phyloP scores from a whole-genome alignment of 2,329 filamentous ascomycete genomes.

The Trichoderma arundinaceum region DNA sequence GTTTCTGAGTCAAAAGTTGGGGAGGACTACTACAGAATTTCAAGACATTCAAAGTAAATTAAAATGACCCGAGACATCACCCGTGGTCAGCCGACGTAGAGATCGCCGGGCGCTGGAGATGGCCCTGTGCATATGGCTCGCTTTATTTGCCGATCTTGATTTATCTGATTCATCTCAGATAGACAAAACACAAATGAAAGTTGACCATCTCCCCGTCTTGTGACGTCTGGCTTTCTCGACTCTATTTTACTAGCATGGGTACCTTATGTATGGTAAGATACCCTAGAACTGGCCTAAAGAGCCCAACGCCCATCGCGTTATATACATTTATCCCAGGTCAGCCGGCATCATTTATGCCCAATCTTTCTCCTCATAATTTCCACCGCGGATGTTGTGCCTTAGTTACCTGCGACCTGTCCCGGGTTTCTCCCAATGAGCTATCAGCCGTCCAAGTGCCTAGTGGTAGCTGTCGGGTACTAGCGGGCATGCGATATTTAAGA shows the following conservation, averaged over 20 bases:
- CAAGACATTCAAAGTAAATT: neutral
- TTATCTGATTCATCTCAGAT: neutral
- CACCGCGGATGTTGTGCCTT: neutral
- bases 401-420: neutral
- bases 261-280: neutral
- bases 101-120: slow-evolving; percentile 1
- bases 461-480: neutral
- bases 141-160: neutral
- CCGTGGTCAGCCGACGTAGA: slow-evolving; percentile 16
- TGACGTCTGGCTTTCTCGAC: neutral
- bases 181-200: neutral
- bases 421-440: neutral
- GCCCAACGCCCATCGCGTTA: slow-evolving; percentile 5
- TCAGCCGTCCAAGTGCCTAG: neutral
- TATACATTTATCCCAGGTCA: neutral
- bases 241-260: neutral
- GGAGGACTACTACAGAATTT: neutral
- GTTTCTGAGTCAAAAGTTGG: neutral
- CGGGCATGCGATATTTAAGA: slow-evolving; percentile 15
- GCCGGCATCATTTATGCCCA: slow-evolving; percentile 6
- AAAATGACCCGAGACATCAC: slow-evolving; percentile 16
- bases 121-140: neutral
- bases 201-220: neutral
- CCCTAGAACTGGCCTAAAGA: slow-evolving; percentile 11
- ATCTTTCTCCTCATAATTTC: neutral